These are phyloP conservation scores for Colletotrichum plurivorum DNA, from an alignment of 2,329 filamentous ascomycete genomes.

Conservation along the genomic window DNA sequence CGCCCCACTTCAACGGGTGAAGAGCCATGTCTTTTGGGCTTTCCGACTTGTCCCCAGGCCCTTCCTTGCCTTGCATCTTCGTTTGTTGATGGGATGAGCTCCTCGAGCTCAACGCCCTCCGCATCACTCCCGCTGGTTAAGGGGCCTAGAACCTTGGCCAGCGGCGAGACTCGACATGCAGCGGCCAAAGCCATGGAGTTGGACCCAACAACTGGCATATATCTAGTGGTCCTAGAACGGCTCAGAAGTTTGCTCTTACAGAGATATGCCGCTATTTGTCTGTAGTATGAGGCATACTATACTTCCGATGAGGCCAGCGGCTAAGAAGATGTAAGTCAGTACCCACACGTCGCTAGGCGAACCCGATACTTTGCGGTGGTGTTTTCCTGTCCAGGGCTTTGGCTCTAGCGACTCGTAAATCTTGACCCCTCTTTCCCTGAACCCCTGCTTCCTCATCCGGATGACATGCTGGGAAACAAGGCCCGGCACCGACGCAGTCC, in stretches of 20 bases:
- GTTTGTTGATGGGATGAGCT: not conserved
- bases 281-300: not conserved
- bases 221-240: not conserved
- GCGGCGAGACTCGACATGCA: slow-evolving; percentile 1
- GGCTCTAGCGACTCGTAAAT: not conserved
- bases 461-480: not conserved
- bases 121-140: too few relatives aligned
- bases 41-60: too few relatives aligned
- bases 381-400: not conserved
- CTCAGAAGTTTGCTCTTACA: not conserved
- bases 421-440: not conserved
- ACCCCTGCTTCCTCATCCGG: not conserved
- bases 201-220: not conserved
- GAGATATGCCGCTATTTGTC: not conserved
- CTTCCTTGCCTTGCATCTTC: not conserved
- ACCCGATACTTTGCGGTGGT: not conserved
- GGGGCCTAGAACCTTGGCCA: not conserved
- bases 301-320: not conserved
- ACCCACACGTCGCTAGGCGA: not conserved
- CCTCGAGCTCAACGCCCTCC: not conserved
- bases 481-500: not conserved
- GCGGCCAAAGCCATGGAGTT: not conserved
- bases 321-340: not conserved
- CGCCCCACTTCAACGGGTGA: not conserved
- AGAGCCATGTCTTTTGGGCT: not conserved